Base-by-base conservation (phyloP, 1,139 yeast genomes). In the Geotrichum aggregatum region DNA sequence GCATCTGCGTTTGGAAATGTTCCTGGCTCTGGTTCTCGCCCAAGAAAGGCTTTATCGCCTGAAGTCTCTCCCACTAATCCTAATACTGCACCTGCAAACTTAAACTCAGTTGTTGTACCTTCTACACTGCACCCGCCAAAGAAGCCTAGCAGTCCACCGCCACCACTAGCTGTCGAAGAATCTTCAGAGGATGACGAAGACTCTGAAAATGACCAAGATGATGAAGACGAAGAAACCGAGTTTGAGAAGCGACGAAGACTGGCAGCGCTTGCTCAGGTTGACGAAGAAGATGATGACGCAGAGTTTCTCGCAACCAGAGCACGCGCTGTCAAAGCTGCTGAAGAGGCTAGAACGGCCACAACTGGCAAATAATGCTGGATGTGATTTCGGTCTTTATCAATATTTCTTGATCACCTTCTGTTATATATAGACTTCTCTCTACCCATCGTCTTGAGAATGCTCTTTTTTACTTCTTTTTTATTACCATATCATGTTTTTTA, bases 171-270 rank as follows among this genome's bases (percentile, higher is more conserved):
- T 8, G 39, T 14, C 18, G 30, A 39, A 2, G 42, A 39, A n/a
- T 28, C 11, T 10, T 13, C 13, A 8, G 42, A 39, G 3, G 8
- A 18, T 7, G 14, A 13, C 16, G 6, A 21, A 3, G 22, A 18
- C 10, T 24, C 8, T 3, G 24, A 18, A 24, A n/a, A 16, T 10
- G 40, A 18, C 19, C 7, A 36, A 6, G 28, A 39, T 16, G 42
- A 39, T 7, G 42, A 39, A n/a, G 42, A 39, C 13, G 42, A 39
- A 21, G 42, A 39, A 26, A 39, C 42, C 16, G 42, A 39, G 28
- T 22, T 39, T 39, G 42, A 39, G n/a, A 19, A 22, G 8, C 28
- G 22, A 16, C 42, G 42, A n/a, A 18, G 42, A n/a, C 16, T 39
- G 14, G 42, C 42, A 11, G 42, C 42, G 3, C 30, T 39, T 13